These are phyloP conservation scores for Penicillium sp. DNA, from an alignment of 2,329 filamentous ascomycete species.

Conservation along the genomic window DNA sequence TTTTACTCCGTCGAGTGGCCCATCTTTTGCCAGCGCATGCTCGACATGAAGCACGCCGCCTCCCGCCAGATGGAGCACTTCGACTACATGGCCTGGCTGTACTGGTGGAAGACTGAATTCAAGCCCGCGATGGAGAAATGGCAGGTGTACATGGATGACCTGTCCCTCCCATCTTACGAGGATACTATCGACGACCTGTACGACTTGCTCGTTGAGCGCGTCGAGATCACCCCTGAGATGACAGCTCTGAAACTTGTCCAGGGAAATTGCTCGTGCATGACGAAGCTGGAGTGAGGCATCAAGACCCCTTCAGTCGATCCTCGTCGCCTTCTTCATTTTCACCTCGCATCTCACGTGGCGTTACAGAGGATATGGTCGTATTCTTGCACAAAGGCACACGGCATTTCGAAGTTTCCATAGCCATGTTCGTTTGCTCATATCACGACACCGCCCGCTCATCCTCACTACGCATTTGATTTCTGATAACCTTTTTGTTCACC, in stretches of 20 bases:
- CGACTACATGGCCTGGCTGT: slow-evolving; percentile 22
- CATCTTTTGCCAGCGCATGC: neutral
- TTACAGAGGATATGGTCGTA: neutral
- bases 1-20: slow-evolving; percentile 10
- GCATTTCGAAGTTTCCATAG: too few species aligned
- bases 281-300: neutral
- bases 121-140: slow-evolving; percentile 30
- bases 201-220: slow-evolving; percentile 26
- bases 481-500: neutral
- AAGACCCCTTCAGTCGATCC: neutral
- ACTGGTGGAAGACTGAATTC: slow-evolving; percentile 31
- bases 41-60: slow-evolving; percentile 15
- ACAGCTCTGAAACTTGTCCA: slow-evolving; percentile 1
- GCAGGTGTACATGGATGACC: slow-evolving; percentile 24
- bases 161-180: slow-evolving; percentile 31
- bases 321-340: neutral
- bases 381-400: neutral
- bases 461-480: neutral
- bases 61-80: slow-evolving; percentile 15
- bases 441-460: neutral
- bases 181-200: slow-evolving; percentile 30
- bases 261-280: slow-evolving; percentile 3
- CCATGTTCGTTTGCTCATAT: too few species aligned
- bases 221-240: slow-evolving; percentile 26
- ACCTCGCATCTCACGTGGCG: too few species aligned